phyloP scores from a whole-genome alignment of 2,329 filamentous ascomycete genomes.

The Coleophoma cylindrospora region DNA sequence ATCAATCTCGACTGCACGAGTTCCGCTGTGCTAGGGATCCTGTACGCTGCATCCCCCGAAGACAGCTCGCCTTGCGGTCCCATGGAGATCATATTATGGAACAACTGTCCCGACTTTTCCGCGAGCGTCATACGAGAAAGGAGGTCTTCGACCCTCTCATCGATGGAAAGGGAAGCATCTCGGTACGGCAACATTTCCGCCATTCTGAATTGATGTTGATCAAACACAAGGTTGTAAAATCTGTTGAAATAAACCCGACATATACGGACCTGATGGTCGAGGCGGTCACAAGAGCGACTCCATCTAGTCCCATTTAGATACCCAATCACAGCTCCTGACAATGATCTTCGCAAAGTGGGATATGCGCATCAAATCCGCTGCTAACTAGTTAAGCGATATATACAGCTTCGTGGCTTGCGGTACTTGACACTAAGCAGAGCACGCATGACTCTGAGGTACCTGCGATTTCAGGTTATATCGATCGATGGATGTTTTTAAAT shows the following conservation, averaged over 20 bases:
- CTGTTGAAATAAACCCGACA: not conserved
- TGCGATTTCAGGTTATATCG: too few relatives aligned
- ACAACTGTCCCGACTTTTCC: constrained; percentile 12
- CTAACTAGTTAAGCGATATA: not conserved
- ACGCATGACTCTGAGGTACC: too few relatives aligned
- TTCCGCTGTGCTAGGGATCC: constrained; percentile 23
- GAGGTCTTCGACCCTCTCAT: not conserved
- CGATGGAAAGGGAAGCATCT: not conserved
- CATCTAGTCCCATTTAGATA: not conserved
- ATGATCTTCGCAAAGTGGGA: not conserved
- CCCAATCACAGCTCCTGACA: not conserved
- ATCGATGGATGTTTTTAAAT: too few relatives aligned
- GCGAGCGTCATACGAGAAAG: not conserved
- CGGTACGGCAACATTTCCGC: not conserved
- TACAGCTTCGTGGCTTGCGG: too few relatives aligned
- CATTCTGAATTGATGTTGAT: not conserved
- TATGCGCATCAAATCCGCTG: not conserved
- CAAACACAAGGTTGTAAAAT: not conserved
- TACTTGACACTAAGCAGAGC: too few relatives aligned
- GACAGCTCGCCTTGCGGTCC: not conserved
- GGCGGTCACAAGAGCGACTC: not conserved
- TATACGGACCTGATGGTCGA: not conserved
- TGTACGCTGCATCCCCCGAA: not conserved
- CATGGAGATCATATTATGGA: constrained; percentile 11
- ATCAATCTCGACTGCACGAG: constrained; percentile 30